Base-by-base conservation (phyloP, 148 eudicot species). In the Amaranthus palmeri region DNA sequence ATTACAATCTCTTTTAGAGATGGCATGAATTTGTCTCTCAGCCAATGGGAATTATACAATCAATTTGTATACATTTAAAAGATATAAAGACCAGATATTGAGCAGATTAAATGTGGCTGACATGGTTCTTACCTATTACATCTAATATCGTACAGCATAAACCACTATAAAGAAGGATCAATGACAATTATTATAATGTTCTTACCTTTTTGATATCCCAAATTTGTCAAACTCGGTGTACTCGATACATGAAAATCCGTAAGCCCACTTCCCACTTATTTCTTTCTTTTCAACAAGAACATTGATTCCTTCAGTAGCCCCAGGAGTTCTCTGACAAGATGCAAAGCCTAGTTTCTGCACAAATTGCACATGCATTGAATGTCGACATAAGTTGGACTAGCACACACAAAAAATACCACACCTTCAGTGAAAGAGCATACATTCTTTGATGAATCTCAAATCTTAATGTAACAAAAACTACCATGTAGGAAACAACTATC, bases 311-410 rank as follows among this genome's bases (percentile, higher is more conserved):
- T 95, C 97, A 46, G 98, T 95, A 70, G 98, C 98, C 65, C 88
- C 92, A 61, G 81, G 58, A 72, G 64, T 89, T 75, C 93, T 83
- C 80, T 82, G 76, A 76, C 98, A 95, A 10, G 98, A 95, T 61
- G 98, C 98, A 77, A 95, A 95, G n/a, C 98, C 98, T 75, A 95
- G 76, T 84, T 91, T 95, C 98, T 95, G 91, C 73, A 79, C 72
- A 67, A 65, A 50, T 15, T 49, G 56, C 61, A 70, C 18, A 63
- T 54, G 8, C 8, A 44, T 4, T 51, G 9, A 66, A 54, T 10
- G 55, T n/a, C 44, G 17, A 58, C 14, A 43, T 13, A 43, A 72
- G 52, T 36, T 6, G 7, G 9, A 49, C 15, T 17, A 7, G 52
- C 11, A 6, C 7, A 8, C 3, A 12, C 3, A 43, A 25, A 2